Conservation (phyloP, 352 stramenopile genomes). For the Pythium pectinolyticum region DNA sequence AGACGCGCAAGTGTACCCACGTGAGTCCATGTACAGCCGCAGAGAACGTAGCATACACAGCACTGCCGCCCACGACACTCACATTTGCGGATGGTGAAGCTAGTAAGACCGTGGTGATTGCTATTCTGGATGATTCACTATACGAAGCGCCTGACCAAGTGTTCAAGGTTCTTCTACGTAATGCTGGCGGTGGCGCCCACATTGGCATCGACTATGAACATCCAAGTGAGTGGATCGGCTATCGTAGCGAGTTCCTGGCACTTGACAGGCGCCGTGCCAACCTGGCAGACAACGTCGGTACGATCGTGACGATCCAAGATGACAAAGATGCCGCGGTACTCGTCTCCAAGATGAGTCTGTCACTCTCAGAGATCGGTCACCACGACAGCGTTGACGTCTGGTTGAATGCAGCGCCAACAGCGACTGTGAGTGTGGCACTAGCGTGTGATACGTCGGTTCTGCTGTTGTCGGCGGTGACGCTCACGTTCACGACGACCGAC, state of each 20-base stretch:
- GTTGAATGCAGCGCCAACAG: slow-evolving; percentile 51
- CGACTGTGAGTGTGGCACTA: slow-evolving; percentile 39
- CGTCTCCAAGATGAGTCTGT: slow-evolving; percentile 64
- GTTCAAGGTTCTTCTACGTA: slow-evolving; percentile 59
- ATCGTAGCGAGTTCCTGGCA: slow-evolving; percentile 38
- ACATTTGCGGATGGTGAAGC: slow-evolving; percentile 50
- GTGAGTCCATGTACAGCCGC: slow-evolving; percentile 61
- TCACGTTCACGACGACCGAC: slow-evolving; percentile 47
- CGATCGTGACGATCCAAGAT: slow-evolving; percentile 69
- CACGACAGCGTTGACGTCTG: slow-evolving; percentile 45
- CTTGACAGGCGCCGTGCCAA: slow-evolving; percentile 38
- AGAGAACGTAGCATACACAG: slow-evolving; percentile 44
- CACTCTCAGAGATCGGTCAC: slow-evolving; percentile 67
- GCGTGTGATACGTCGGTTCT: slow-evolving; percentile 1
- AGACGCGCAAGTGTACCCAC: slow-evolving; percentile 53
- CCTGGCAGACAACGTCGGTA: slow-evolving; percentile 58
- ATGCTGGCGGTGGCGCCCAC: slow-evolving; percentile 51
- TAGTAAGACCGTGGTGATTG: slow-evolving; percentile 45
- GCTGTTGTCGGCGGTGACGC: slow-evolving; percentile 23
- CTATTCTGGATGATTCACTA: slow-evolving; percentile 58
- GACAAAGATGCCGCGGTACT: slow-evolving; percentile 63
- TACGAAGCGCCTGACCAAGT: slow-evolving; percentile 63
- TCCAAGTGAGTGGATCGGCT: slow-evolving; percentile 50
- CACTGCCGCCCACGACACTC: slow-evolving; percentile 44
- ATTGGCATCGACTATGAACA: slow-evolving; percentile 65